Base-by-base conservation (phyloP, 192 early-diverging fungal species). In the Spizellomyces sp. region DNA sequence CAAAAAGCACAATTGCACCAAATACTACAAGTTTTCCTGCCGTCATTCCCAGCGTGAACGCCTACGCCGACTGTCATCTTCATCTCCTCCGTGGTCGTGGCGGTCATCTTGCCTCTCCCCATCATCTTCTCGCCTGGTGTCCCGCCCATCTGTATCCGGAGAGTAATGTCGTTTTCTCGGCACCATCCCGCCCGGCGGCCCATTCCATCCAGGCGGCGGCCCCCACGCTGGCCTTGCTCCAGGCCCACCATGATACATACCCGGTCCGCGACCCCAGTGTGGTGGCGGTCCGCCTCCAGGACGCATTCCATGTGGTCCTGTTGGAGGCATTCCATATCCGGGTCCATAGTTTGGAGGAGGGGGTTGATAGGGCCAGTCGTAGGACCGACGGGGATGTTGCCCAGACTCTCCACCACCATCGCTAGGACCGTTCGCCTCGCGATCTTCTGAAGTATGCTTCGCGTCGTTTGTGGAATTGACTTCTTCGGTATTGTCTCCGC, bases 401-500 rank as follows among this genome's bases (percentile, higher is more conserved):
- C 27, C 27, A 36, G 27, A 36, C 3, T 36, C 27, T 36, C 27
- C 27, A 36, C 27, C 27, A 36, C 27, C 27, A 36, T 36, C 27
- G 27, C 27, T 36, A 36, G 27, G 27, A 36, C 27, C 27, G 27
- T 36, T 36, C 27, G 27, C 27, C 27, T 36, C 27, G 27, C 27
- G 27, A 36, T 36, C 27, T 36, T 36, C 27, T 36, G 27, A 36
- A 36, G 27, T 36, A 36, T 36, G 27, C 27, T 36, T 36, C 21
- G 59, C 15, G 1, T 46, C 15, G 9, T 42, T 14, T 42, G 10
- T 47, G 63, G 12, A 46, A 15, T 36, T 36, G 27, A 36, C 27
- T 36, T 36, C 27, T 36, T 75, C 72, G n/a, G 17, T 15, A 14
- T 48, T 58, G 17, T 21, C 66, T 2, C 72, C 72, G n/a, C 73